Percentiles rank a stretch among this genome's conserved stretches.
Conservation (phyloP, 805 yeast genomes). For the Saccharomyces jurei region DNA sequence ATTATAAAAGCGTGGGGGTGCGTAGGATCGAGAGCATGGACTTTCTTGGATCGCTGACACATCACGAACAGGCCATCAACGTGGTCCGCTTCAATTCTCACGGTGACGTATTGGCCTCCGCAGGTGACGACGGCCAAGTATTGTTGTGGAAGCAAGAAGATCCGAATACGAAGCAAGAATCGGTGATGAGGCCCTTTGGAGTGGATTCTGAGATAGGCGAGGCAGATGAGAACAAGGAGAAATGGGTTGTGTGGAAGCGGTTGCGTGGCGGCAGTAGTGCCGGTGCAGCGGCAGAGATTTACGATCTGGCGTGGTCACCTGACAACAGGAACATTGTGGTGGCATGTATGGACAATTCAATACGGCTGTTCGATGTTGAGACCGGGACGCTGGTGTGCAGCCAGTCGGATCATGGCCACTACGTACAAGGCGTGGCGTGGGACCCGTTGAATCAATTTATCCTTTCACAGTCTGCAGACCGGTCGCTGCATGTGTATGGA, state of each 20-base stretch:
- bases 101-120: constrained; percentile 73
- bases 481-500: constrained; percentile 65
- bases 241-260: constrained; percentile 49
- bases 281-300: constrained; percentile 64
- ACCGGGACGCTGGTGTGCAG: constrained; percentile 37
- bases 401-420: constrained; percentile 61
- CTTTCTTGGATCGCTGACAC: constrained; percentile 71
- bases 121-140: constrained; percentile 91
- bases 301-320: constrained; percentile 92
- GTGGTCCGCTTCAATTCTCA: constrained; percentile 68
- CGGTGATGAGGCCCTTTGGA: constrained; percentile 22
- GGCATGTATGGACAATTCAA: constrained; percentile 85
- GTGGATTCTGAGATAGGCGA: constrained; percentile 26
- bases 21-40: constrained; percentile 42
- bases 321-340: constrained; percentile 67
- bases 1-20: constrained; percentile 10
- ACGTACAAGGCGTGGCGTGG: constrained; percentile 95
- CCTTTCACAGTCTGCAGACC: constrained; percentile 85
- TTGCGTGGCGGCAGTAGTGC: constrained; percentile 42
- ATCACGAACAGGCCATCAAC: constrained; percentile 93
- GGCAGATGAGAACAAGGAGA: constrained; percentile 47
- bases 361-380: constrained; percentile 55
- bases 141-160: constrained; percentile 67
- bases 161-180: constrained; percentile 50
- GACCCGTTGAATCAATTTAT: constrained; percentile 75